Base-by-base conservation (phyloP, 208 protist genomes). In the Acanthamoeba triangularis region DNA sequence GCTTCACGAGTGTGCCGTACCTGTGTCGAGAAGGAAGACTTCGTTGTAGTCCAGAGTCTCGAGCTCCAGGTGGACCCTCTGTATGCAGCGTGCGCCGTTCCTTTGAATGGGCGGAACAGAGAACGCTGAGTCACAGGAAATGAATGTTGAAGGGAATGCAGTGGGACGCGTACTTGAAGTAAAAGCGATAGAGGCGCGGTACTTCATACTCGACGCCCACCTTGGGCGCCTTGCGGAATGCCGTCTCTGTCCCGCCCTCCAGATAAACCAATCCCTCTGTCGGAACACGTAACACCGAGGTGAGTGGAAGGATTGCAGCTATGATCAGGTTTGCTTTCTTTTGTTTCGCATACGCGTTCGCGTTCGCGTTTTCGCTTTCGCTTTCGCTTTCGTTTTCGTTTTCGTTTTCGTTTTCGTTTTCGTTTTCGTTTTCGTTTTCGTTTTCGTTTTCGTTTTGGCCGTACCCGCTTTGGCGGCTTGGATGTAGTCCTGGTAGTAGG, bases 221-320 rank as follows among this genome's bases (percentile, higher is more conserved):
- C 59, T 92, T 59, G 11, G 54, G 54, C 54, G 63, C 85, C 33
- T 92, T 92, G 10, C 30, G 11, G 54, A 92, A 92, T 5, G 59
- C 85, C 20, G 85, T 76, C n/a, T 92, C 85, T 18, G 85, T 92
- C 4, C 85, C 85, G 37, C 85, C 85, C 30, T 92, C 85, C 54
- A 92, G 33, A 14, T 92, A 92, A 28, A 92, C 63, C 30, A 92
- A 30, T 4, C 85, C 85, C 11, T 44, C 54, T 74, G 69, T 11
- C 10, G 16, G 8, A 44, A 33, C 20, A 16, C 3, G n/a, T 1
- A 33, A 72, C 11, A 72, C 14, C 20, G n/a, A 7, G 10, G 30
- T 37, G n/a, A 72, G n/a, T 72, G 23, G 2, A 7, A 72, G 2
- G n/a, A 72, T 4, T 33, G n/a, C 13, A 72, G 30, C 14, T 23